A percentile compares a stretch with the other conserved stretches of the same genome.
phyloP scores from a whole-genome alignment of 768 basidiomycete species.

The Rhodocollybia butyracea region DNA sequence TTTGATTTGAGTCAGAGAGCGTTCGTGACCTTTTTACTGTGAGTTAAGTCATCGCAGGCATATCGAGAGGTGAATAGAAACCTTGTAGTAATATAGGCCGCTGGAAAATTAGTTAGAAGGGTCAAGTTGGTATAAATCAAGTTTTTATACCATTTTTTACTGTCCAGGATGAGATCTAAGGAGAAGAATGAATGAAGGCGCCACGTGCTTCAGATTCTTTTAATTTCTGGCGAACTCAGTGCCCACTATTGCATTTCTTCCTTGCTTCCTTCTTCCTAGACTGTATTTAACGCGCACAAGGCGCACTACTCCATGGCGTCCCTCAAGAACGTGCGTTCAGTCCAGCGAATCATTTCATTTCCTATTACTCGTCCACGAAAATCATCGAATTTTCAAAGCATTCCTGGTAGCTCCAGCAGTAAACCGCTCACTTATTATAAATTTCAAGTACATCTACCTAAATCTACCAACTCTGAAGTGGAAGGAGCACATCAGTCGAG shows the following conservation, averaged over 20 bases:
- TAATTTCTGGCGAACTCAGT: too few species aligned
- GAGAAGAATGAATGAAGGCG: too few species aligned
- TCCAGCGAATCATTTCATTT: conserved; percentile 43
- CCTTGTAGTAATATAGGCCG: conserved; percentile 77
- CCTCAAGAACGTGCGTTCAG: neutral
- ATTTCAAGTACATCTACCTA: conserved; percentile 10
- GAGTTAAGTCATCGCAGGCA: conserved; percentile 8
- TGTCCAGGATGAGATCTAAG: neutral
- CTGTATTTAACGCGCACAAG: neutral
- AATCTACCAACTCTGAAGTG: conserved; percentile 19
- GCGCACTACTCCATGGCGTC: neutral
- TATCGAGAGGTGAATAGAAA: conserved; percentile 17
- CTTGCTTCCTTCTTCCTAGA: neutral
- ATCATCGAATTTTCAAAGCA: conserved; percentile 1
- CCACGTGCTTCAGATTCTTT: neutral
- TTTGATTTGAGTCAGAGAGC: conserved; percentile 95
- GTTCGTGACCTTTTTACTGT: conserved; percentile 95
- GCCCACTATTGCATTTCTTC: neutral
- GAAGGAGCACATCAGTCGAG: conserved; percentile 22
- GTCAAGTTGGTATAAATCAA: neutral
- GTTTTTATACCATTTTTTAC: neutral
- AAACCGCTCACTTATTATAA: conserved; percentile 1
- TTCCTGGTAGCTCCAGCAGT: neutral
- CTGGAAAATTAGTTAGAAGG: conserved; percentile 28
- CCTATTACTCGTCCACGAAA: conserved; percentile 30